Conservation (phyloP, 2,329 filamentous ascomycete genomes). For the Drechslerella stenobrocha region DNA sequence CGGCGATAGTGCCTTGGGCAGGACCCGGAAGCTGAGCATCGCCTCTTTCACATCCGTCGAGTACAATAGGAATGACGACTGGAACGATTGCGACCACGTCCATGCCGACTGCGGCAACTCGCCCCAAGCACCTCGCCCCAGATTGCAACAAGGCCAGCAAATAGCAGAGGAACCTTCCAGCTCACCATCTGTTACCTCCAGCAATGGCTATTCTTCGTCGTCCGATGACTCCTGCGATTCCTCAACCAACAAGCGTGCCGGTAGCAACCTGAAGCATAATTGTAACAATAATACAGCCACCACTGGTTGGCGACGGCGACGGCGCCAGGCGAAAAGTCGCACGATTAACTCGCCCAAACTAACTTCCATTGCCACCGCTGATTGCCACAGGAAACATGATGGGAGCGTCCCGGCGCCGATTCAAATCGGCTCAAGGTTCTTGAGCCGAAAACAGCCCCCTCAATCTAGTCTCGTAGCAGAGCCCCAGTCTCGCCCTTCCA, state of each 20-base stretch:
- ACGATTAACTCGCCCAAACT: constrained; percentile 7
- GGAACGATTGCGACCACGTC: neutral
- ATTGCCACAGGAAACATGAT: constrained; percentile 13
- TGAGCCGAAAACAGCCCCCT: constrained; percentile 14
- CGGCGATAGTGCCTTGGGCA: constrained; percentile 3
- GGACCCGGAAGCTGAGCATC: constrained; percentile 39
- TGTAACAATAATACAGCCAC: neutral
- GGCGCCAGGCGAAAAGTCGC: constrained; percentile 11
- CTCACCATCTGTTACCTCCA: constrained; percentile 12
- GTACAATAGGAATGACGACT: constrained; percentile 33
- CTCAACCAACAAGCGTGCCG: constrained; percentile 1
- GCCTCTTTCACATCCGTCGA: constrained; percentile 39
- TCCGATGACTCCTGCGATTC: constrained; percentile 9
- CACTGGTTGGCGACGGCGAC: constrained; percentile 14
- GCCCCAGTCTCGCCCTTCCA: too few relatives aligned
- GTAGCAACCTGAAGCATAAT: neutral
- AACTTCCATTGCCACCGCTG: neutral
- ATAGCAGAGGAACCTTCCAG: constrained; percentile 14
- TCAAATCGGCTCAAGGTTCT: constrained; percentile 25
- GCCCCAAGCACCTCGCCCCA: neutral
- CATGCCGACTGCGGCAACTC: neutral
- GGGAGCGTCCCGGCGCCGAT: constrained; percentile 7
- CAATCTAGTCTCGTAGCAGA: too few relatives aligned
- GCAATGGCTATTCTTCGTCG: constrained; percentile 25
- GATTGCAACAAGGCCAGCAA: neutral